Evolutionary conservation across 2,329 filamentous ascomycete genomes (phyloP).

Genomic region (Colletotrichum musae): DNA sequence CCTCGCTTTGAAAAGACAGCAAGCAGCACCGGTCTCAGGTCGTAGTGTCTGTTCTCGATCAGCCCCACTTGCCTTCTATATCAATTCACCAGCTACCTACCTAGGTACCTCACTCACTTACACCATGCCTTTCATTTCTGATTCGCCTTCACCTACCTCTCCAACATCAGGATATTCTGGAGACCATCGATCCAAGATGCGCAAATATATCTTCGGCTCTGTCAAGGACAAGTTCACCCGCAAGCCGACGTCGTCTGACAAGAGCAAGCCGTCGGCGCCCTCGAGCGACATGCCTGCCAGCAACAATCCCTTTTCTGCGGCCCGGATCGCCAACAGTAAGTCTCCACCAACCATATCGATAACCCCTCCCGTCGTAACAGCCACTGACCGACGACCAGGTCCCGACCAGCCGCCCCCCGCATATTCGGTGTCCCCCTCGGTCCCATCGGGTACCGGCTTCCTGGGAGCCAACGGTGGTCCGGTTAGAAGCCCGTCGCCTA

Average conservation of each 20-base stretch:
- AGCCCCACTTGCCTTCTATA: conserved; percentile 16
- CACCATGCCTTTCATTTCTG: conserved; percentile 32
- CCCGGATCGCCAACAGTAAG: conserved; percentile 41
- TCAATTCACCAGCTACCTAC: neutral
- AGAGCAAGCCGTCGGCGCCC: conserved; percentile 10
- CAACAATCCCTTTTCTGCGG: conserved; percentile 40
- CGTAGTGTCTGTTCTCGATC: neutral
- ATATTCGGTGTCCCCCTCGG: conserved; percentile 45
- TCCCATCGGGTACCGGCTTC: conserved; percentile 25
- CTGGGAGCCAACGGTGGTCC: conserved; percentile 20
- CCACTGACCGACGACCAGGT: conserved; percentile 38
- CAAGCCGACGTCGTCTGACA: conserved; percentile 42
- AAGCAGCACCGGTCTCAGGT: neutral
- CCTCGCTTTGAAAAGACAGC: no score
- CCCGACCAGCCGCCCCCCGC: conserved; percentile 53
- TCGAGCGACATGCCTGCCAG: conserved; percentile 35
- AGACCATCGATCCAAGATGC: conserved; percentile 10
- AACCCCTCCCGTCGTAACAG: neutral
- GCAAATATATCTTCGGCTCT: conserved; percentile 49
- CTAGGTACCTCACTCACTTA: neutral
- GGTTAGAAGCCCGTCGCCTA: conserved; percentile 39
- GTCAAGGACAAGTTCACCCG: conserved; percentile 54
- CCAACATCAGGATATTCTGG: neutral
- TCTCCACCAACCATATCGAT: conserved; percentile 5
- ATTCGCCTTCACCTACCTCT: neutral